Evolutionary conservation across 2,329 filamentous ascomycete species (phyloP).

Genomic region (Aureobasidium sp.): DNA sequence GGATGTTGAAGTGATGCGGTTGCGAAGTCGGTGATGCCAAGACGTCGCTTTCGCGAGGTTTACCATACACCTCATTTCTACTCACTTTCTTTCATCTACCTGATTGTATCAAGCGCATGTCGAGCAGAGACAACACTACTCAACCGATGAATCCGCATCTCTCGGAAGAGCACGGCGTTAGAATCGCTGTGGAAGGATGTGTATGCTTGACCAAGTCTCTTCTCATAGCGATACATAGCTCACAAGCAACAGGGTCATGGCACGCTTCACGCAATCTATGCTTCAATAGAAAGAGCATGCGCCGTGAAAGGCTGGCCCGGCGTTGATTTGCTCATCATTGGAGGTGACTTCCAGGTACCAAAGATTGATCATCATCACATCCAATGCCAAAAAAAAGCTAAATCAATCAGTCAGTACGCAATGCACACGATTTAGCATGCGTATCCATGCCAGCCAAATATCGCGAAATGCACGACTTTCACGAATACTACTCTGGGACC

Average conservation of each 20-base stretch:
- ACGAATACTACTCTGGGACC: conserved; percentile 81
- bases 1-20: no score
- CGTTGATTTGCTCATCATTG: conserved; percentile 87
- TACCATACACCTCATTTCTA: not conserved
- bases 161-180: conserved; percentile 44
- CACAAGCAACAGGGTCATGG: conserved; percentile 67
- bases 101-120: no score
- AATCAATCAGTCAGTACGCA: conserved; percentile 67
- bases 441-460: conserved; percentile 90
- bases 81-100: not conserved
- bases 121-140: no score
- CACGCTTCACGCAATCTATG: conserved; percentile 84
- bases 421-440: conserved; percentile 76
- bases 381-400: conserved; percentile 1
- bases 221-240: conserved; percentile 17
- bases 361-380: not conserved
- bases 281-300: conserved; percentile 63
- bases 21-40: conserved; percentile 1
- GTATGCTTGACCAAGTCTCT: conserved; percentile 44
- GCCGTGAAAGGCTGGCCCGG: conserved; percentile 67
- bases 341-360: conserved; percentile 82
- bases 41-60: not conserved
- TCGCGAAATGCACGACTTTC: conserved; percentile 82
- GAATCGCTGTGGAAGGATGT: conserved; percentile 81
- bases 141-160: conserved; percentile 2